These are phyloP conservation scores for Hypoxylon perforatum DNA, from an alignment of 495 filamentous ascomycete species.

Conservation along the genomic window DNA sequence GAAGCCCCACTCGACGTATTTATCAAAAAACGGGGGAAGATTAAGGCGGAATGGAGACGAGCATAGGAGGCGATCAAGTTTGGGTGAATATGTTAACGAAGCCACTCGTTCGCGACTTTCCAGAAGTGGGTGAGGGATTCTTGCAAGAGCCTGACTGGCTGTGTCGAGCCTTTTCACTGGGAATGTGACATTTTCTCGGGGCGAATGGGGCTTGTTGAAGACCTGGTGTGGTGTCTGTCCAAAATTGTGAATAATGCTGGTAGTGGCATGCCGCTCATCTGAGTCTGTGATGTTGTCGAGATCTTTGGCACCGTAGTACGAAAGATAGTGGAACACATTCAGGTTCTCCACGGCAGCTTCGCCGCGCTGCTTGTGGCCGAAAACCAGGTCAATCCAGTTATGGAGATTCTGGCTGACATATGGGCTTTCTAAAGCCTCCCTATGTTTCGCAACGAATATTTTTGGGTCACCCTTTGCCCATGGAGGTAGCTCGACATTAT, in stretches of 20 bases:
- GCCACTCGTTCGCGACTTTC: conserved; percentile 84
- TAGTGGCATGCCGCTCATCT: conserved; percentile 83
- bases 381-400: conserved; percentile 95
- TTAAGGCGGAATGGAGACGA: conserved; percentile 85
- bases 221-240: conserved; percentile 97
- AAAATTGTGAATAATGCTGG: conserved; percentile 98
- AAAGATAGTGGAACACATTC: conserved; percentile 96
- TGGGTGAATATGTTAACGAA: conserved; percentile 79
- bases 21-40: conserved; percentile 86
- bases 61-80: conserved; percentile 84
- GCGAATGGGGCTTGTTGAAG: conserved; percentile 81
- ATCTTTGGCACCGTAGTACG: conserved; percentile 93
- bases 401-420: conserved; percentile 92
- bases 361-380: conserved; percentile 94
- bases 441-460: conserved; percentile 93
- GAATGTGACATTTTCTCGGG: conserved; percentile 72
- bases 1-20: conserved; percentile 96
- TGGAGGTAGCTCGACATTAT: conserved; percentile 86
- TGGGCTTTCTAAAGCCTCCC: conserved; percentile 93
- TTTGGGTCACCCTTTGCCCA: conserved; percentile 98
- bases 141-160: conserved; percentile 78
- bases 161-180: conserved; percentile 78
- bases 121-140: conserved; percentile 83
- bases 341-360: conserved; percentile 90
- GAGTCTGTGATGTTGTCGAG: conserved; percentile 91